Base-by-base conservation (phyloP, 1,139 yeast genomes). In the Candida pseudoviswanathii region DNA sequence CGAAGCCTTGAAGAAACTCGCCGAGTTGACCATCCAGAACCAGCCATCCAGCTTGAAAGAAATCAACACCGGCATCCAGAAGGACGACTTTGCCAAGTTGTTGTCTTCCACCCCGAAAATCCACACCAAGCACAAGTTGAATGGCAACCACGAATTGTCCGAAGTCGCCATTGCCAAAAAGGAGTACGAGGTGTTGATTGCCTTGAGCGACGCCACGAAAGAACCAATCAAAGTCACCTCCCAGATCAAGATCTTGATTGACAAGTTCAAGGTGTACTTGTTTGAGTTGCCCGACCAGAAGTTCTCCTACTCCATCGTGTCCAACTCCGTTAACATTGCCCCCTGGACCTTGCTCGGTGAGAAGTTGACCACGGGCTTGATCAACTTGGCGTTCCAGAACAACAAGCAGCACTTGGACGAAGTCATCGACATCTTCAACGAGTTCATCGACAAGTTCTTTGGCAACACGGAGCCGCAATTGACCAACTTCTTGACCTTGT, bases 101-200 rank as follows among this genome's bases (percentile, higher is more conserved):
- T 53, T 71, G 41, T 50, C 59, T 2, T 55, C 58, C 41, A 60
- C 69, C 16, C 57, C 66, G 2, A 56, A 57, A 41, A 51, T 53
- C 21, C n/a, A 10, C 4, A 39, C 42, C 5, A 39, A 29, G 4
- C n/a, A 39, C 10, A 39, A 39, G 10, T 21, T 39, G 21, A 24
- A 46, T 48, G 37, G 43, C 16, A 36, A 43, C 24, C 49, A 48
- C 11, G 48, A 47, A 26, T 48, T 65, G 31, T 62, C 73, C 1
- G 53, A 53, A 10, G 73, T 75, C 21, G 80, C 83, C 1, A 71
- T 83, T 46, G 65, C 78, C 2, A 62, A 72, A 33, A 80, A 79
- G 47, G 96, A 90, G 63, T 78, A 84, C 60, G 96, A 91, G 60
- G 82, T 86, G 4, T 68, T 91, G 50, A 61, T 84, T 46, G 89